Evolutionary conservation across 768 basidiomycete genomes (phyloP).

Genomic region (Hygrophoropsis aurantiaca): DNA sequence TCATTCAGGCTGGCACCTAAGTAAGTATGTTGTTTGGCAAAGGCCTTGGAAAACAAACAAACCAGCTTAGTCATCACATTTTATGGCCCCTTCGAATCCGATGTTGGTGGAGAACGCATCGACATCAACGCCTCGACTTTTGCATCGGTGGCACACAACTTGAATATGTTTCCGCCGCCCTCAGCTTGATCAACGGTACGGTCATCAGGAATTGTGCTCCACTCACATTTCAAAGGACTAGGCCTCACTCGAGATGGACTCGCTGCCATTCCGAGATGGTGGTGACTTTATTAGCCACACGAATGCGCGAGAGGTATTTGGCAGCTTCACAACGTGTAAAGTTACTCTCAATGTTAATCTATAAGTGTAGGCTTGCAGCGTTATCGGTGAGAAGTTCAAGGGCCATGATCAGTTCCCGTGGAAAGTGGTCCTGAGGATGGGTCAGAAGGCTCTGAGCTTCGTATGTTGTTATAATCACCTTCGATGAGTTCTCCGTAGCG

Average conservation of each 20-base stretch:
- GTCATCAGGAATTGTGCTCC: conserved; percentile 82
- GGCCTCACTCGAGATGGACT: conserved; percentile 84
- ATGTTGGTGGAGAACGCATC: conserved; percentile 18
- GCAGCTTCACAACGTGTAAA: too few relatives aligned
- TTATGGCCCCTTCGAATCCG: neutral
- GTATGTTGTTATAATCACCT: too few relatives aligned
- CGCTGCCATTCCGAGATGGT: conserved; percentile 63
- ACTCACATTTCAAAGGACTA: conserved; percentile 96
- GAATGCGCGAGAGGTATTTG: conserved; percentile 81
- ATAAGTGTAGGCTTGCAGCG: conserved; percentile 79
- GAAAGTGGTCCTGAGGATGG: too few relatives aligned
- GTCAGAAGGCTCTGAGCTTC: too few relatives aligned
- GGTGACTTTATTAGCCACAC: conserved; percentile 92
- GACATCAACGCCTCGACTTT: conserved; percentile 46
- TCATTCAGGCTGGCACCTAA: too few relatives aligned
- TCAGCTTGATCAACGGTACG: conserved; percentile 59
- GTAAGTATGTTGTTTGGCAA: conserved; percentile 7
- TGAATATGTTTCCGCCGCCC: conserved; percentile 71
- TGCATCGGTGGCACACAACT: conserved; percentile 66
- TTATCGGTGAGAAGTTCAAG: conserved; percentile 88
- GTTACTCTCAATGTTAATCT: neutral
- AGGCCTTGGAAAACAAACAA: conserved; percentile 9
- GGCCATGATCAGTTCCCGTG: too few relatives aligned
- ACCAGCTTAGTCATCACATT: conserved; percentile 6
- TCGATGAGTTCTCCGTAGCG: too few relatives aligned